A percentile compares a stretch with the other conserved stretches of the same genome.
Evolutionary conservation across 768 basidiomycete species (phyloP).

Genomic region (Podaxis carcinomalis): DNA sequence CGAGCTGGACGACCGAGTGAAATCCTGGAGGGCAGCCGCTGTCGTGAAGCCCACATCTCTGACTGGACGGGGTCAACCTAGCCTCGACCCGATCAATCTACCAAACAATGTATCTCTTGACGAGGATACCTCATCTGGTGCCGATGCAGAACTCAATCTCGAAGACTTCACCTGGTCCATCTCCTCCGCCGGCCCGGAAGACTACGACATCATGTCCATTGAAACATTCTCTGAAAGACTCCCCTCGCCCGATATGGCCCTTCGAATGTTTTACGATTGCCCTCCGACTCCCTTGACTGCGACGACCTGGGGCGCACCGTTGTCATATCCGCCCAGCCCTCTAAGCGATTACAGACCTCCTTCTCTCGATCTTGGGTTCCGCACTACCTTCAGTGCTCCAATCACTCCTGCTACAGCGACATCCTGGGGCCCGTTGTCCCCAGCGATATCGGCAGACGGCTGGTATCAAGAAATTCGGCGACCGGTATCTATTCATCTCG

Average conservation of each 20-base stretch:
- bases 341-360: slow-evolving; percentile 27
- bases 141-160: slow-evolving; percentile 43
- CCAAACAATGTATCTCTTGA: slow-evolving; percentile 34
- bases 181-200: slow-evolving; percentile 60
- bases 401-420: slow-evolving; percentile 11
- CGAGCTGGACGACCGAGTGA: slow-evolving; percentile 53
- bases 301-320: slow-evolving; percentile 47
- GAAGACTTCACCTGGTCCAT: slow-evolving; percentile 70
- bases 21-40: slow-evolving; percentile 63
- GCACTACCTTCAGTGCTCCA: slow-evolving; percentile 13
- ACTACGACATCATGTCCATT: slow-evolving; percentile 37
- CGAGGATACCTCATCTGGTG: slow-evolving; percentile 19
- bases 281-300: slow-evolving; percentile 49
- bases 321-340: slow-evolving; percentile 36
- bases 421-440: slow-evolving; percentile 11
- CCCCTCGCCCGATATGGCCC: slow-evolving; percentile 56
- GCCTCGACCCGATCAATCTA: slow-evolving; percentile 47
- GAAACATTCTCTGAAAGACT: slow-evolving; percentile 28
- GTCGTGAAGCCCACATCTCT: slow-evolving; percentile 44
- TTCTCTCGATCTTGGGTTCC: slow-evolving; percentile 37
- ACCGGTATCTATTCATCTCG: slow-evolving; percentile 11
- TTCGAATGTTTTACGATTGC: slow-evolving; percentile 48
- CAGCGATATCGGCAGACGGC: background rate
- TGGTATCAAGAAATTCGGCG: background rate
- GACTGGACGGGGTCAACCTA: slow-evolving; percentile 43